Base-by-base conservation (phyloP, 2,329 filamentous ascomycete genomes). In the Aureobasidium sp. region DNA sequence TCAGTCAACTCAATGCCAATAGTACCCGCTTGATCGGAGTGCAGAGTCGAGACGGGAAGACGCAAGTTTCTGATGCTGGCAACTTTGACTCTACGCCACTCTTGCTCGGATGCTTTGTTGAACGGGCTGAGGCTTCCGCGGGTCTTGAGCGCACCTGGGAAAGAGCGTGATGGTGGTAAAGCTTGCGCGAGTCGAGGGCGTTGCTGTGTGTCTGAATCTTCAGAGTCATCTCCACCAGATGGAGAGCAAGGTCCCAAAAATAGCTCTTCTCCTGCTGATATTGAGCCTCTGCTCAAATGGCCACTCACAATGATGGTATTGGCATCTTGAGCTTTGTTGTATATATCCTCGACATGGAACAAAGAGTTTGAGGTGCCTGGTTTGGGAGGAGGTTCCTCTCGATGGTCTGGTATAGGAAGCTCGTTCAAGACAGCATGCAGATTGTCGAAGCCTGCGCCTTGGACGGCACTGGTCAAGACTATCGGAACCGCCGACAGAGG, bases 341-440 rank as follows among this genome's bases (percentile, higher is more conserved):
- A 97, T 1, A 91, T 85, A 67, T 97, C 93, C 70, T 97, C 93
- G 27, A 97, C 83, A 70, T 97, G 89, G 69, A 97, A 97, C 35
- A 62, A 42, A 29, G 45, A 56, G 35, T 33, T 8, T 29, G 31
- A 11, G 7, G 17, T 17, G 1, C n/a, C 53, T 8, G 8, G 1
- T 1, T 24, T 37, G 17, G 15, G 1, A 29, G 42, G 9, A 12
- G 14, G 22, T 5, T 58, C 31, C 9, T 37, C n/a, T 12, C n/a
- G 31, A 17, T 19, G 31, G 27, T 62, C 4, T 1, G 71, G 87
- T 24, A 93, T 79, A 0, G 92, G 92, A 44, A 99, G 78, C 61
- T 82, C 83, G 62, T 86, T 83, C 14, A 99, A 78, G 22, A 97
- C 80, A 19, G 91, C 89, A 75, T 97, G 94, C 24, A 96, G 73